These are phyloP conservation scores for Magnaporthiopsis rhizophila DNA, from an alignment of 2,329 filamentous ascomycete genomes.

Conservation along the genomic window DNA sequence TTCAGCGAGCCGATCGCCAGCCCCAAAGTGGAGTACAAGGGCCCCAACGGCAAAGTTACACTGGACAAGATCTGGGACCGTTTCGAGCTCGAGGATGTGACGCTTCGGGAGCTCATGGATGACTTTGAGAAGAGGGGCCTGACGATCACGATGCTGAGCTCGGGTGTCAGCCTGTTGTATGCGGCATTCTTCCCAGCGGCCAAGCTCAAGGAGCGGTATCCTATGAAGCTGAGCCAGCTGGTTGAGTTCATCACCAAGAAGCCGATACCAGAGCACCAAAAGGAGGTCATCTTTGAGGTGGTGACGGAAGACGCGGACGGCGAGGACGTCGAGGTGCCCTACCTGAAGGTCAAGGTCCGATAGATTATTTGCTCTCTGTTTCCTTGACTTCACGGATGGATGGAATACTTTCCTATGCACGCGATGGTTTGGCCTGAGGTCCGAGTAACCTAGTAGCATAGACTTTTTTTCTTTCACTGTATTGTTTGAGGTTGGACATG, in stretches of 20 bases:
- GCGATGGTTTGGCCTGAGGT: background rate
- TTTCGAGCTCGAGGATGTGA: constrained; percentile 83
- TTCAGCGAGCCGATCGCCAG: constrained; percentile 96
- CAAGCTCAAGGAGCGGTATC: constrained; percentile 73
- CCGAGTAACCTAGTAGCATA: background rate
- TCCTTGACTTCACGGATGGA: background rate
- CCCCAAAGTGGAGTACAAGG: constrained; percentile 83
- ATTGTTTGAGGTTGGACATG: background rate
- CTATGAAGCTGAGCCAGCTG: constrained; percentile 78
- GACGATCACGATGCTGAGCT: constrained; percentile 85
- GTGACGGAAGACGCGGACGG: constrained; percentile 82
- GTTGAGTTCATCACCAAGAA: constrained; percentile 89
- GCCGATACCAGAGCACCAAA: constrained; percentile 81
- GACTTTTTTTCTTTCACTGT: background rate
- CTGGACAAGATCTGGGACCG: constrained; percentile 98
- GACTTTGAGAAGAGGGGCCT: constrained; percentile 76
- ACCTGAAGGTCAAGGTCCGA: constrained; percentile 76
- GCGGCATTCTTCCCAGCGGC: constrained; percentile 79
- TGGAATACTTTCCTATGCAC: background rate
- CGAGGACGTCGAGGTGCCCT: constrained; percentile 95
- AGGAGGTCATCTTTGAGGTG: constrained; percentile 93
- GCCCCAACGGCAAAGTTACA: constrained; percentile 61
- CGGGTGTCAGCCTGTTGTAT: constrained; percentile 91
- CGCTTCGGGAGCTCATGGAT: constrained; percentile 73
- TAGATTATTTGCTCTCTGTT: background rate